phyloP scores from a whole-genome alignment of 495 filamentous ascomycete genomes.

The Xylona heveae region DNA sequence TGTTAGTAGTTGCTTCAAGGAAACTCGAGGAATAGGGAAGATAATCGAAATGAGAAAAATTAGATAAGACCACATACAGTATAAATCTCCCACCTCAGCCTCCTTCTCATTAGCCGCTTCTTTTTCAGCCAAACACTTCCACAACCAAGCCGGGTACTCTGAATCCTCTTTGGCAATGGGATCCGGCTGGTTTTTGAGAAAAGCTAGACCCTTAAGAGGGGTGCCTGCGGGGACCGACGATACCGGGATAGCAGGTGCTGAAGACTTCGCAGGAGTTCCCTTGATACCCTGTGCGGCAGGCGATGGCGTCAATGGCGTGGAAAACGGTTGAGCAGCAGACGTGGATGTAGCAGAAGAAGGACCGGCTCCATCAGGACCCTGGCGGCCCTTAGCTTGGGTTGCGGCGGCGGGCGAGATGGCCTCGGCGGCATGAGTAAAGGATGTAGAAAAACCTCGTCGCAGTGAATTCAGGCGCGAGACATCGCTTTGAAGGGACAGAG shows the following conservation, averaged over 20 bases:
- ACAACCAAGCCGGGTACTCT: conserved; percentile 86
- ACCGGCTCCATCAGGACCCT: not conserved
- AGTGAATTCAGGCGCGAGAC: too few relatives aligned
- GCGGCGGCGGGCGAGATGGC: not conserved
- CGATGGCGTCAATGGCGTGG: not conserved
- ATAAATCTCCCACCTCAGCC: conserved; percentile 35
- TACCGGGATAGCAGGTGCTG: conserved; percentile 10
- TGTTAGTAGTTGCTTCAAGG: too few relatives aligned
- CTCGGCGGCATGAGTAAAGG: too few relatives aligned
- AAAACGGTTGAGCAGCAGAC: not conserved
- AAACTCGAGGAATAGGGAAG: too few relatives aligned
- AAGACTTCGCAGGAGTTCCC: conserved; percentile 11
- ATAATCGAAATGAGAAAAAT: too few relatives aligned
- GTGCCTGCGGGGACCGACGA: conserved; percentile 49
- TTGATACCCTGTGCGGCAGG: not conserved
- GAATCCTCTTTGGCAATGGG: conserved; percentile 54
- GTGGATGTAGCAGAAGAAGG: not conserved
- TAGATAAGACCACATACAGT: conserved; percentile 48
- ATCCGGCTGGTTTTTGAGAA: conserved; percentile 59
- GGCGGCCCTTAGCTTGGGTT: not conserved
- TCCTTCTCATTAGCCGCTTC: conserved; percentile 19
- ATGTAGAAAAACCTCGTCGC: too few relatives aligned
- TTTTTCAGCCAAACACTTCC: conserved; percentile 43
- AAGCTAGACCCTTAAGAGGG: conserved; percentile 59
- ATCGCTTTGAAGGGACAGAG: too few relatives aligned